Conservation (phyloP, 306 rosid genomes). For the Gastrolobium bilobum region DNA sequence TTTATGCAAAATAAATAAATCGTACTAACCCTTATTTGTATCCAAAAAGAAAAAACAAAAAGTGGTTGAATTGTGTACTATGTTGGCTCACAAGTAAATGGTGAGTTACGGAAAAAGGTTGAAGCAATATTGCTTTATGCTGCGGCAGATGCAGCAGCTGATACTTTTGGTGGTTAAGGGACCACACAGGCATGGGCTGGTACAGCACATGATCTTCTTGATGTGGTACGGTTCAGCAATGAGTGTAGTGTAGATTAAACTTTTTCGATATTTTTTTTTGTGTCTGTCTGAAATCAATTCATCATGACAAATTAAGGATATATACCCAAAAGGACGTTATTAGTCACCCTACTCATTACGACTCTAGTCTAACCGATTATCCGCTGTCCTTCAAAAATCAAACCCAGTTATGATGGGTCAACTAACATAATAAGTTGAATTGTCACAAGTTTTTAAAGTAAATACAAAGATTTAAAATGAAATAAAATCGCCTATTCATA, state of each 20-base stretch:
- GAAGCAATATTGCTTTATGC: slow-evolving; percentile 45
- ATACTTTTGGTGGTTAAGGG: slow-evolving; percentile 37
- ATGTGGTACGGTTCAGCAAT: slow-evolving; percentile 43
- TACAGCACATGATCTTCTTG: slow-evolving; percentile 45
- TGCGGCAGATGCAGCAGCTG: slow-evolving; percentile 22
- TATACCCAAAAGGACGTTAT: slow-evolving; percentile 10
- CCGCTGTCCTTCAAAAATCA: background rate
- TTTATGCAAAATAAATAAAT: background rate
- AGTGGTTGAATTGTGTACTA: background rate
- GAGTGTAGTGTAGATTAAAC: slow-evolving; percentile 43
- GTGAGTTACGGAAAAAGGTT: slow-evolving; percentile 37
- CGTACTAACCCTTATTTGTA: background rate
- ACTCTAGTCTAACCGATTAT: slow-evolving; percentile 27
- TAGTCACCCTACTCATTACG: slow-evolving; percentile 18
- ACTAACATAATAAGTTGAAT: background rate
- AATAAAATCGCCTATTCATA: background rate
- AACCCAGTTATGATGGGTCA: background rate
- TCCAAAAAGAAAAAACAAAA: background rate
- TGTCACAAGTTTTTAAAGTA: background rate
- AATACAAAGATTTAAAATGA: background rate
- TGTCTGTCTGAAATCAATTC: background rate
- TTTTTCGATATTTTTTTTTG: slow-evolving; percentile 6
- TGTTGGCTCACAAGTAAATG: slow-evolving; percentile 42
- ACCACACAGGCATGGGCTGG: slow-evolving; percentile 38
- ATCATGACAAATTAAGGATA: slow-evolving; percentile 31